Conservation (phyloP, 805 yeast species). For the Pichia exigua region DNA sequence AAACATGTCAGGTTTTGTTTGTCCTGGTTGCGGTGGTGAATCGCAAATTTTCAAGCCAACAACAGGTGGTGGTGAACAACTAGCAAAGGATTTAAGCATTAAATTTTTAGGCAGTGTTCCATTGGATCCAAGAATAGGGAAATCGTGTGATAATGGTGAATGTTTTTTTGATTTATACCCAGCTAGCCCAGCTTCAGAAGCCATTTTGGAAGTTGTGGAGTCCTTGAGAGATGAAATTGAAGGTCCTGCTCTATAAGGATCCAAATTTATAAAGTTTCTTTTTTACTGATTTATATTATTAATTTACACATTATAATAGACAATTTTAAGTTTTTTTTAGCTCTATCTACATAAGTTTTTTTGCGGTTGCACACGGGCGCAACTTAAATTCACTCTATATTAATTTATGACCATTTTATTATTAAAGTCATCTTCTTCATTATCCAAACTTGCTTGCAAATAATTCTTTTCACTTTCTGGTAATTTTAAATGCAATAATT, state of each 20-base stretch:
- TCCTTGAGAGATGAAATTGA: conserved; percentile 7
- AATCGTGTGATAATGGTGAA: conserved; percentile 79
- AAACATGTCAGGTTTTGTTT: conserved; percentile 97
- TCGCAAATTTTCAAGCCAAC: conserved; percentile 89
- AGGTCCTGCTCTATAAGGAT: neutral
- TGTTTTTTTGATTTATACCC: conserved; percentile 77
- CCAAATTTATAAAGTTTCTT: neutral
- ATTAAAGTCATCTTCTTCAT: neutral
- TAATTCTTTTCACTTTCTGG: conserved; percentile 39
- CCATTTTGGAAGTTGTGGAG: conserved; percentile 79
- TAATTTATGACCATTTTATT: neutral
- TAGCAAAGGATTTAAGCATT: conserved; percentile 72
- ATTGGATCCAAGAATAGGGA: conserved; percentile 89
- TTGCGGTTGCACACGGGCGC: neutral
- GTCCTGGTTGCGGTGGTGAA: conserved; percentile 89
- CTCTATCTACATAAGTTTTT: neutral
- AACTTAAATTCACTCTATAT: neutral
- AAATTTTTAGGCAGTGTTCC: conserved; percentile 91
- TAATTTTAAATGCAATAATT: conserved; percentile 32
- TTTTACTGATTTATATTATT: neutral
- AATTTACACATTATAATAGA: neutral
- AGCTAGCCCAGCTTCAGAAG: conserved; percentile 87
- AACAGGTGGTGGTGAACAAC: conserved; percentile 88
- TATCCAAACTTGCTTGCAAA: conserved; percentile 13
- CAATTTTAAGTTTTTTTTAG: neutral